Percentiles rank a stretch among this genome's conserved stretches.
These are phyloP conservation scores for Ustilago nuda DNA, from an alignment of 1,284 basidiomycete genomes.

Conservation along the genomic window DNA sequence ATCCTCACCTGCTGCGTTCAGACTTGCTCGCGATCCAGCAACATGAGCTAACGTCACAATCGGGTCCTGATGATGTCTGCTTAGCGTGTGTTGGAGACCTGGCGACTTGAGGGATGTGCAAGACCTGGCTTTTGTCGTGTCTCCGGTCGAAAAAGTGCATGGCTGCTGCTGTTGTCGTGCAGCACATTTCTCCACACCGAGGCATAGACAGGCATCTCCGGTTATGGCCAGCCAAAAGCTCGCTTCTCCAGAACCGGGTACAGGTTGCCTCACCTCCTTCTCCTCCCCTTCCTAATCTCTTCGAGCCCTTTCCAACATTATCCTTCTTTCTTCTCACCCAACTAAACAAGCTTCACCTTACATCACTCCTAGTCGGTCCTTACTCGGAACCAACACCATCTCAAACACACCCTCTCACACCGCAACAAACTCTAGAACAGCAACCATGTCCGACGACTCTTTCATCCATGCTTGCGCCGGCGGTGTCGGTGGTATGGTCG, in stretches of 20 bases:
- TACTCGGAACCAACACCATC: conserved; percentile 8
- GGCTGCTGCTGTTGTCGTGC: neutral
- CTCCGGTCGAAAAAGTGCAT: conserved; percentile 2
- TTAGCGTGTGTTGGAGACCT: neutral
- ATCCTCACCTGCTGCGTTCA: neutral
- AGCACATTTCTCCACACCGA: conserved; percentile 10
- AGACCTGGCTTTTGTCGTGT: neutral
- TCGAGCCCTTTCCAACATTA: neutral
- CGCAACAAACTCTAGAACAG: neutral
- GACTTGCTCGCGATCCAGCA: neutral
- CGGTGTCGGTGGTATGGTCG: conserved; percentile 85
- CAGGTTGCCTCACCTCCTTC: neutral
- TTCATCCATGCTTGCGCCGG: conserved; percentile 90
- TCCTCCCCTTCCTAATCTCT: conserved; percentile 17
- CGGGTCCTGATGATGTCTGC: neutral
- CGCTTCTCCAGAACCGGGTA: conserved; percentile 6
- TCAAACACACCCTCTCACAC: neutral
- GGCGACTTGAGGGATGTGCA: too few relatives aligned
- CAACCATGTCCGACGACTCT: conserved; percentile 74
- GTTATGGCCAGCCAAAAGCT: conserved; percentile 6
- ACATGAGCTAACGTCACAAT: neutral
- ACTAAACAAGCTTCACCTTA: neutral
- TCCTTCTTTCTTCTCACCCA: neutral
- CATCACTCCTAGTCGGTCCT: conserved; percentile 11
- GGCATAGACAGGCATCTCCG: conserved; percentile 9